Evolutionary conservation across 495 filamentous ascomycete genomes (phyloP).

Genomic region (Talaromyces adpressus): DNA sequence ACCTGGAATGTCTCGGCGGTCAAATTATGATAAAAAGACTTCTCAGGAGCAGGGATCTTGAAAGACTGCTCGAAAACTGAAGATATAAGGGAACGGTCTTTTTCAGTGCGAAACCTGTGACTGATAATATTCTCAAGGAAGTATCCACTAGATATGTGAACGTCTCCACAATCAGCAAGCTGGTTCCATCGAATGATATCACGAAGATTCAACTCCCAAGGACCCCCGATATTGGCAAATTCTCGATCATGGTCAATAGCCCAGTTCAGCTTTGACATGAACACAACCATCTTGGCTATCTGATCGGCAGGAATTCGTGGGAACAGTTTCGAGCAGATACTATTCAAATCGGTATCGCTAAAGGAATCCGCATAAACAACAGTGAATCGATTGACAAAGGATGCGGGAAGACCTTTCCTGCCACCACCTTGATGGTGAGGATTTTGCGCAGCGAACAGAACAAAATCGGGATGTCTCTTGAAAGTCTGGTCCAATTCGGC

Average conservation of each 20-base stretch:
- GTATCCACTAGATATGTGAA: slow-evolving; percentile 50
- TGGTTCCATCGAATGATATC: slow-evolving; percentile 88
- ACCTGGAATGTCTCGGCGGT: slow-evolving; percentile 66
- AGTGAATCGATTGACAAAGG: slow-evolving; percentile 96
- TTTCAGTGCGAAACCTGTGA: slow-evolving; percentile 73
- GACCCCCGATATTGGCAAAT: slow-evolving; percentile 75
- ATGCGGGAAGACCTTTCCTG: slow-evolving; percentile 88
- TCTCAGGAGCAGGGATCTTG: slow-evolving; percentile 22
- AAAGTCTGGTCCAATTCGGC: slow-evolving; percentile 92
- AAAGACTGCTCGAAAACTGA: slow-evolving; percentile 56
- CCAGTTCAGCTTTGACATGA: slow-evolving; percentile 70
- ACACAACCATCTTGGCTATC: slow-evolving; percentile 61
- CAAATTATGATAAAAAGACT: slow-evolving; percentile 56
- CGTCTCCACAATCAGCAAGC: slow-evolving; percentile 47
- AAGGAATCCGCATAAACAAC: slow-evolving; percentile 94
- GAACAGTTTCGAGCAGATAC: slow-evolving; percentile 75
- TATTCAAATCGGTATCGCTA: slow-evolving; percentile 66
- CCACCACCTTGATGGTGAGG: slow-evolving; percentile 96
- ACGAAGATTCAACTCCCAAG: slow-evolving; percentile 96
- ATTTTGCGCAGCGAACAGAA: slow-evolving; percentile 94
- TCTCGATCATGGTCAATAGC: slow-evolving; percentile 56
- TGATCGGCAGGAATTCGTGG: slow-evolving; percentile 48
- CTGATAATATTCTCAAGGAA: slow-evolving; percentile 77
- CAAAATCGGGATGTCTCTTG: slow-evolving; percentile 78
- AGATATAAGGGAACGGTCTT: slow-evolving; percentile 57